Evolutionary conservation across 225 moss, liverwort and hornwort species (phyloP).

Genomic region (Climacium dendroides): DNA sequence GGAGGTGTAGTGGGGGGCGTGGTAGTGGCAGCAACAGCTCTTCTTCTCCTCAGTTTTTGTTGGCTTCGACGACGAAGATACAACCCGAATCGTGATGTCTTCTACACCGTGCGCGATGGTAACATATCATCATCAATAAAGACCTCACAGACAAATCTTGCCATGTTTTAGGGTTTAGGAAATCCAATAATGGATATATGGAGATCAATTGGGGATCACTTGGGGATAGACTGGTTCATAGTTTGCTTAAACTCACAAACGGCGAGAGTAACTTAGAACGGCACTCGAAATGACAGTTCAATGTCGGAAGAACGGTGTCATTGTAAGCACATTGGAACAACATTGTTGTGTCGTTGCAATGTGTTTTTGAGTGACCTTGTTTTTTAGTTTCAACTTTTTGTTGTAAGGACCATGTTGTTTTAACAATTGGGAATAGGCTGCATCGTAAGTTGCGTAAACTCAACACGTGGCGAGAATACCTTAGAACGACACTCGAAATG

Average conservation of each 20-base stretch:
- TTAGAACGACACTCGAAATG: not conserved
- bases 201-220: not conserved
- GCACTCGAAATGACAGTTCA: not conserved
- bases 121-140: not conserved
- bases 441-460: not conserved
- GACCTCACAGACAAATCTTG: not conserved
- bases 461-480: not conserved
- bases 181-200: not conserved
- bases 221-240: not conserved
- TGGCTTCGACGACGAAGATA: not conserved
- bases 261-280: not conserved
- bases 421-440: not conserved
- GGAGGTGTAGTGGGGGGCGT: conserved; percentile 14
- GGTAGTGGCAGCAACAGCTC: not conserved
- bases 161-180: not conserved
- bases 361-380: not conserved
- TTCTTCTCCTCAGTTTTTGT: conserved; percentile 9
- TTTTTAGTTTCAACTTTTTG: not conserved
- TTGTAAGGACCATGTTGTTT: not conserved
- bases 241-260: not conserved
- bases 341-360: not conserved
- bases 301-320: not conserved
- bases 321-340: not conserved
- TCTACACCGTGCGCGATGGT: not conserved
- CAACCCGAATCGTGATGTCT: not conserved